Evolutionary conservation across 208 protist genomes (phyloP).

Genomic region (Endotrypanum monterogeii): DNA sequence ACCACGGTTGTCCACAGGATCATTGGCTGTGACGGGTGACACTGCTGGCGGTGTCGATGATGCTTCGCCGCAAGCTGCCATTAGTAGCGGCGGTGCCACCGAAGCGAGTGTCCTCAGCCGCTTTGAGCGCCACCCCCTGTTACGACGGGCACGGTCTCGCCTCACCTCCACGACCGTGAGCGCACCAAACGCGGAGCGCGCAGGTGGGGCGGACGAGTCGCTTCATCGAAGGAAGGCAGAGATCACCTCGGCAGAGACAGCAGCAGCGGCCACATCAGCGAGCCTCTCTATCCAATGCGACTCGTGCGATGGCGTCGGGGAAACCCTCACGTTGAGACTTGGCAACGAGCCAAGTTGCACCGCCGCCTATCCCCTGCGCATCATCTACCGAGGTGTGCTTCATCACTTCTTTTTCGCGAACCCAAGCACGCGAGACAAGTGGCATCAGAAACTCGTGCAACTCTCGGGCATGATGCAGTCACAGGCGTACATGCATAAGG

Average conservation of each 20-base stretch:
- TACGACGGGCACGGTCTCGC: conserved; percentile 26
- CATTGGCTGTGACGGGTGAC: no score
- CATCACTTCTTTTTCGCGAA: conserved; percentile 78
- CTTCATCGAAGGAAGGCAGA: background rate
- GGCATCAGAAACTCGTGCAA: conserved; percentile 42
- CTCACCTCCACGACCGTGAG: conserved; percentile 1
- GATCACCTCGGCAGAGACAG: background rate
- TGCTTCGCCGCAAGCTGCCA: background rate
- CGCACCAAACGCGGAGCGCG: no score
- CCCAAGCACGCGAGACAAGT: conserved; percentile 42
- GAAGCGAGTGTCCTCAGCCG: conserved; percentile 11
- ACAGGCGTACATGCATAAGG: conserved; percentile 9
- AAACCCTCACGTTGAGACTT: conserved; percentile 13
- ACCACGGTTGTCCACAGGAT: no score
- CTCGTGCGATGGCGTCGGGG: conserved; percentile 9
- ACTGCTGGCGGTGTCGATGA: background rate
- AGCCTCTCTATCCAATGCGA: conserved; percentile 6
- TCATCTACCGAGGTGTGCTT: conserved; percentile 44
- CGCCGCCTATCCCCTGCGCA: conserved; percentile 54
- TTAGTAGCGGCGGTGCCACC: no score
- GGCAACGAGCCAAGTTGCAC: conserved; percentile 29
- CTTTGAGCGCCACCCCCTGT: conserved; percentile 29
- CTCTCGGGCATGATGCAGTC: conserved; percentile 38
- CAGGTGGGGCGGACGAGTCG: no score
- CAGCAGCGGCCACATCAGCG: background rate